A percentile compares a stretch with the other conserved stretches of the same genome.
Conservation (phyloP, 2,329 filamentous ascomycete genomes). For the Pezizomycotina sp. region DNA sequence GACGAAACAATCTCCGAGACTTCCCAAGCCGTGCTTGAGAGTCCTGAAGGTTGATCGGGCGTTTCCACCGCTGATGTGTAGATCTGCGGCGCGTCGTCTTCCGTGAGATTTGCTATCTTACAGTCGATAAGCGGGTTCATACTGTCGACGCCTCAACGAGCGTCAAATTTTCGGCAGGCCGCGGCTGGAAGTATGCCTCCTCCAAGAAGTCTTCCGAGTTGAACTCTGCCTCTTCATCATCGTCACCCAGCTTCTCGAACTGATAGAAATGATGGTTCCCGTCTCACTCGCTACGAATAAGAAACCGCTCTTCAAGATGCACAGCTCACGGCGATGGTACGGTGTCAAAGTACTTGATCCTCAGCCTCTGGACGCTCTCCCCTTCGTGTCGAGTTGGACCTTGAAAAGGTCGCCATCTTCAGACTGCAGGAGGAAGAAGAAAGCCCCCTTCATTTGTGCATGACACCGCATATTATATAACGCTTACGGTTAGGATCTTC, state of each 20-base stretch:
- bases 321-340: conserved; percentile 78
- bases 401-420: conserved; percentile 99
- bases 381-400: conserved; percentile 82
- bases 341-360: conserved; percentile 96
- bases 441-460: conserved; percentile 95
- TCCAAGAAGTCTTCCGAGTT: conserved; percentile 61
- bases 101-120: conserved; percentile 76
- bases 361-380: conserved; percentile 59
- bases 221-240: conserved; percentile 79
- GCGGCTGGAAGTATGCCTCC: conserved; percentile 71
- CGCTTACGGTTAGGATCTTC: conserved; percentile 88
- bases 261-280: conserved; percentile 93
- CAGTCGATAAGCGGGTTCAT: conserved; percentile 85
- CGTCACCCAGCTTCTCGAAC: conserved; percentile 90
- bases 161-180: conserved; percentile 63
- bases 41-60: conserved; percentile 81
- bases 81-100: conserved; percentile 90
- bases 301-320: conserved; percentile 90
- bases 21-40: conserved; percentile 77
- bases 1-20: conserved; percentile 94
- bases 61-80: conserved; percentile 83
- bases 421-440: conserved; percentile 91
- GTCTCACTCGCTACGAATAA: conserved; percentile 78
- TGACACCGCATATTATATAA: conserved; percentile 74
- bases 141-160: conserved; percentile 67